A percentile compares a stretch with the other conserved stretches of the same genome.
phyloP scores from a whole-genome alignment of 2,329 filamentous ascomycete genomes.

The Pseudogymnoascus sp. region DNA sequence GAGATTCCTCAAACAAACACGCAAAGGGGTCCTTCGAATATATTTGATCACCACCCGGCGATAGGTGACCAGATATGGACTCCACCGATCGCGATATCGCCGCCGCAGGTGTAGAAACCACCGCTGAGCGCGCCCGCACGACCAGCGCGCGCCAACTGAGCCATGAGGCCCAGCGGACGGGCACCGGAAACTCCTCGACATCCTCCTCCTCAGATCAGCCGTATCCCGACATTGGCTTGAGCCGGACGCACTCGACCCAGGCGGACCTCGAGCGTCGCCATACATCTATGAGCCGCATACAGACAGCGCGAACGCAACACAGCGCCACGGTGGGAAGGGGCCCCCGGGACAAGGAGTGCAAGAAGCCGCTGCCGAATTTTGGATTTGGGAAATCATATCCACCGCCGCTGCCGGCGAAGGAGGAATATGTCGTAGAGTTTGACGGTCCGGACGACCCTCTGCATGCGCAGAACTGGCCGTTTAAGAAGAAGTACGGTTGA shows the following conservation, averaged over 20 bases:
- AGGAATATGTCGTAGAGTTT: conserved; percentile 80
- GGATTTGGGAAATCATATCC: conserved; percentile 70
- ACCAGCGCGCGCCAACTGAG: conserved; percentile 29
- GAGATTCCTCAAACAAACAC: neutral
- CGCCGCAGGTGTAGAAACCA: neutral
- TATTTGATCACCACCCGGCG: neutral
- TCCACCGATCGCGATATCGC: neutral
- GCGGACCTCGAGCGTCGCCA: conserved; percentile 62
- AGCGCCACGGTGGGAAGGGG: conserved; percentile 60
- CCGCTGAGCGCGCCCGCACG: neutral
- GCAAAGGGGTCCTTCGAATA: neutral
- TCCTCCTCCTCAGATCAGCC: conserved; percentile 37
- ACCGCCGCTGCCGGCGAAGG: conserved; percentile 59
- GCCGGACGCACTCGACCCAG: conserved; percentile 52
- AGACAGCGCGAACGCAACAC: conserved; percentile 65
- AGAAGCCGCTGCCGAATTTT: conserved; percentile 58
- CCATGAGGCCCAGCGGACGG: conserved; percentile 54
- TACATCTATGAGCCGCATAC: conserved; percentile 63
- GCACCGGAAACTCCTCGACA: conserved; percentile 45
- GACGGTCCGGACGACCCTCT: conserved; percentile 75
- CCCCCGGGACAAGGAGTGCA: conserved; percentile 37
- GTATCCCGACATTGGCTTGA: conserved; percentile 42
- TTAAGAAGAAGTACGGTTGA: conserved; percentile 62
- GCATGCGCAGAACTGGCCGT: conserved; percentile 81
- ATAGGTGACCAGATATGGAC: conserved; percentile 6